Evolutionary conservation across 2,329 filamentous ascomycete genomes (phyloP).

Genomic region (Aotearoamyces nothofagi): DNA sequence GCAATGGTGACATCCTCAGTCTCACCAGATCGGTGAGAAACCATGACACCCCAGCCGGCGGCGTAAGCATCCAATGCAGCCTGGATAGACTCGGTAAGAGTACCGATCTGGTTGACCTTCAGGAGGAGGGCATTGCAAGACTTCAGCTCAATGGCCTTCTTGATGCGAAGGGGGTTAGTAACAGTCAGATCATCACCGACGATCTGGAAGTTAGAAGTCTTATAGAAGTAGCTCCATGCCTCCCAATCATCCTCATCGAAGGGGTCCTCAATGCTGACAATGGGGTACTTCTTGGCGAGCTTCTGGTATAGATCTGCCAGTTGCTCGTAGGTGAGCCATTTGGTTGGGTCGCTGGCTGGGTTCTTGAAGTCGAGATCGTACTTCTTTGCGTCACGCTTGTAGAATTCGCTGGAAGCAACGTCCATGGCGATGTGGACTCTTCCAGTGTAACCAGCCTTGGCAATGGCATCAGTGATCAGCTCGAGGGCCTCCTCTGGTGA

Average conservation of each 20-base stretch:
- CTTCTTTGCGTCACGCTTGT: conserved; percentile 95
- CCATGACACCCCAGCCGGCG: conserved; percentile 97
- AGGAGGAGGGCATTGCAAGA: conserved; percentile 95
- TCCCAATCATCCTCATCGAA: conserved; percentile 99
- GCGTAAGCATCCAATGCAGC: conserved; percentile 97
- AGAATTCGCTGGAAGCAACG: conserved; percentile 98
- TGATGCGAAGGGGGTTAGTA: conserved; percentile 97
- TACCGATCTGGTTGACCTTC: conserved; percentile 99
- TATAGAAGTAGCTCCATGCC: conserved; percentile 99
- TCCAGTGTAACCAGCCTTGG: conserved; percentile 89
- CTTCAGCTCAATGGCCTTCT: conserved; percentile 99
- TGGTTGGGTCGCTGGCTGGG: conserved; percentile 84
- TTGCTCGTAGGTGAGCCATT: conserved; percentile 99
- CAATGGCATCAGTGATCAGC: conserved; percentile 88
- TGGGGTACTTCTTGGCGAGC: conserved; percentile 89
- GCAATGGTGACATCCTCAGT: conserved; percentile 99
- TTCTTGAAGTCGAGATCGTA: conserved; percentile 99
- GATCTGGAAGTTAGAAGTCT: conserved; percentile 96
- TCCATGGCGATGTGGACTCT: conserved; percentile 98
- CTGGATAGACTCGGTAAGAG: conserved; percentile 96
- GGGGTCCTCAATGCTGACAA: conserved; percentile 96
- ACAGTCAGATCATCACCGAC: conserved; percentile 98
- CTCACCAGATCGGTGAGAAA: conserved; percentile 97
- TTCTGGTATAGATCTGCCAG: conserved; percentile 83
- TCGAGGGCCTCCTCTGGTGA: conserved; percentile 92